Conservation (phyloP, 2,329 filamentous ascomycete species). For the Mollisia scopiformis region DNA sequence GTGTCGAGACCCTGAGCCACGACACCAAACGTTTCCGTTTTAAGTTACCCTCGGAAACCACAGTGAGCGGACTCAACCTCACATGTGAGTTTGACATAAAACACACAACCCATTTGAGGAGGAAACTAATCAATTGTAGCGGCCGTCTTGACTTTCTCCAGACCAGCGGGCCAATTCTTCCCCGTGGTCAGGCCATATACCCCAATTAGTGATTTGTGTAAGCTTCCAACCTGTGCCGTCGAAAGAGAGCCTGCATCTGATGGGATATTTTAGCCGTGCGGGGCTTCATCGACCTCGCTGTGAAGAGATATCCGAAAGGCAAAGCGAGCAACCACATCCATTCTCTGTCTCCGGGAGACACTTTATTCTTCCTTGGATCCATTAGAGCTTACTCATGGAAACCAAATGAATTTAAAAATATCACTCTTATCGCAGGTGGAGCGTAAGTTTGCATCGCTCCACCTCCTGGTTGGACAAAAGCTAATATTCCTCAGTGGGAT, state of each 20-base stretch:
- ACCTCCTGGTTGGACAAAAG: background rate
- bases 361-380: slow-evolving; percentile 57
- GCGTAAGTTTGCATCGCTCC: slow-evolving; percentile 35
- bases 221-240: background rate
- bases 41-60: slow-evolving; percentile 49
- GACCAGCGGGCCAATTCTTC: slow-evolving; percentile 57
- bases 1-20: slow-evolving; percentile 56
- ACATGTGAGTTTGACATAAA: slow-evolving; percentile 42
- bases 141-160: slow-evolving; percentile 62
- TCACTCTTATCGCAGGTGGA: slow-evolving; percentile 72
- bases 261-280: slow-evolving; percentile 46
- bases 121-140: slow-evolving; percentile 13
- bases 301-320: slow-evolving; percentile 71
- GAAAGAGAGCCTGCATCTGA: background rate
- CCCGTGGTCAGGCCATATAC: slow-evolving; percentile 70
- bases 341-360: slow-evolving; percentile 63
- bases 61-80: slow-evolving; percentile 50
- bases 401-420: slow-evolving; percentile 46
- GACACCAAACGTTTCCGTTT: slow-evolving; percentile 62
- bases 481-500: slow-evolving; percentile 50
- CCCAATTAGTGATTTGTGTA: slow-evolving; percentile 45
- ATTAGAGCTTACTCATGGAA: slow-evolving; percentile 59
- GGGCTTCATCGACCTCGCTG: slow-evolving; percentile 64
- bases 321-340: slow-evolving; percentile 69
- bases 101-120: slow-evolving; percentile 17